A percentile compares a stretch with the other conserved stretches of the same genome.
phyloP scores from a whole-genome alignment of 2,329 filamentous ascomycete genomes.

The Xylaria sp. region DNA sequence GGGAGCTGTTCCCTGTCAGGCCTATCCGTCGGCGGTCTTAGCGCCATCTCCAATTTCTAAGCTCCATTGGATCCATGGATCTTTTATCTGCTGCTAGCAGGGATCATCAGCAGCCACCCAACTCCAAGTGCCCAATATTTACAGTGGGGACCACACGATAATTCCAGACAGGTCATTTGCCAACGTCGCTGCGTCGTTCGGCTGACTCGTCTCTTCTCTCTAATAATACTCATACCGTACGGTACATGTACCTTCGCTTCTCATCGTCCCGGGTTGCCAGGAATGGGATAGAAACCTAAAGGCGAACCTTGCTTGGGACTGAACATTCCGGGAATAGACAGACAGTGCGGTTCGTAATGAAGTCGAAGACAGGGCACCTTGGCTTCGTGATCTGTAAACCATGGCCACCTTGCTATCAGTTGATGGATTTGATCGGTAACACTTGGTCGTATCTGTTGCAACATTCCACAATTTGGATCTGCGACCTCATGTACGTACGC shows the following conservation, averaged over 20 bases:
- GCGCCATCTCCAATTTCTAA: constrained; percentile 19
- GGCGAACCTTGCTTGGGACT: neutral
- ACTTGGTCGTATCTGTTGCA: neutral
- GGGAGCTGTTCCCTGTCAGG: constrained; percentile 25
- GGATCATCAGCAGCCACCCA: constrained; percentile 19
- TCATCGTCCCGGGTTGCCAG: no score
- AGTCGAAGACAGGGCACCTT: neutral
- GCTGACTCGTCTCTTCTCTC: neutral
- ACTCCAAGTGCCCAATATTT: constrained; percentile 18
- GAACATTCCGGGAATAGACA: no score
- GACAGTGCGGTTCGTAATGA: neutral
- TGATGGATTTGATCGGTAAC: no score
- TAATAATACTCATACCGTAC: neutral
- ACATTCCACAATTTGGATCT: neutral
- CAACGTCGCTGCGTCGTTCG: neutral
- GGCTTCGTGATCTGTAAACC: neutral
- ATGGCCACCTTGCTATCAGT: no score
- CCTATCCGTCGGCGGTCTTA: constrained; percentile 15
- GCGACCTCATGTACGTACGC: neutral
- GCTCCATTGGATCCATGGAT: constrained; percentile 17
- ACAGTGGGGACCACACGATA: neutral
- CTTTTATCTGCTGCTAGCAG: constrained; percentile 16
- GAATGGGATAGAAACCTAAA: neutral
- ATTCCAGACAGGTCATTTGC: neutral
- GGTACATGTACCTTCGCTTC: no score